A percentile compares a stretch with the other conserved stretches of the same genome.
Conservation (phyloP, 139 green algal genomes). For the Marvania coccoides region DNA sequence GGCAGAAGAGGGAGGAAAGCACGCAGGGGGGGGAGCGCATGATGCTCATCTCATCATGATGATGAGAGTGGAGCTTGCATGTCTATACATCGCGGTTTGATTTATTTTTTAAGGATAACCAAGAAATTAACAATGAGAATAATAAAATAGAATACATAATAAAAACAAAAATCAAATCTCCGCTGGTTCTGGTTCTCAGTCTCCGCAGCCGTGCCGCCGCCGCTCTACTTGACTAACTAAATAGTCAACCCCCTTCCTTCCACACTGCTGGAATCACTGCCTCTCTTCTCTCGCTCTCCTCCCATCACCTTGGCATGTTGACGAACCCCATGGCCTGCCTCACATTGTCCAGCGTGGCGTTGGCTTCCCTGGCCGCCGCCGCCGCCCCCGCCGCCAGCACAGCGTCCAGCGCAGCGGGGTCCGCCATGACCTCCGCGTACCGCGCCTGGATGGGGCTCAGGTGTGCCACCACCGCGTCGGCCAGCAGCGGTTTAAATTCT, state of each 20-base stretch:
- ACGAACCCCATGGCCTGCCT: constrained; percentile 32
- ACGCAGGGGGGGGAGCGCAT: too few species aligned
- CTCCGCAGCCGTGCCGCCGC: too few species aligned
- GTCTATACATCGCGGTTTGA: too few species aligned
- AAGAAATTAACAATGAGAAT: too few species aligned
- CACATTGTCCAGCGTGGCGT: constrained; percentile 29
- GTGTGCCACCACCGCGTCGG: constrained; percentile 89
- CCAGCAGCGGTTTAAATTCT: constrained; percentile 90
- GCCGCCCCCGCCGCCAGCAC: constrained; percentile 24
- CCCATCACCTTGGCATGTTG: background rate
- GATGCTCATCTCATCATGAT: too few species aligned
- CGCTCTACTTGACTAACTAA: too few species aligned
- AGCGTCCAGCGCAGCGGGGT: constrained; percentile 37
- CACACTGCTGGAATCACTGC: background rate
- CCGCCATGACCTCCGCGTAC: constrained; percentile 35
- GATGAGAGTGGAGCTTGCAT: too few species aligned
- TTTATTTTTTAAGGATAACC: too few species aligned
- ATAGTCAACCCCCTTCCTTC: background rate
- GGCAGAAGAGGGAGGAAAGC: too few species aligned
- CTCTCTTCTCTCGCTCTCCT: background rate
- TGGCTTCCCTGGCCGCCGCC: constrained; percentile 6
- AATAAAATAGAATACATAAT: too few species aligned
- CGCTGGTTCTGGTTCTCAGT: too few species aligned
- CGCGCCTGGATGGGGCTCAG: constrained; percentile 79
- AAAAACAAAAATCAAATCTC: too few species aligned